Evolutionary conservation across 2,329 filamentous ascomycete genomes (phyloP).

Genomic region (Aureobasidium sp.): DNA sequence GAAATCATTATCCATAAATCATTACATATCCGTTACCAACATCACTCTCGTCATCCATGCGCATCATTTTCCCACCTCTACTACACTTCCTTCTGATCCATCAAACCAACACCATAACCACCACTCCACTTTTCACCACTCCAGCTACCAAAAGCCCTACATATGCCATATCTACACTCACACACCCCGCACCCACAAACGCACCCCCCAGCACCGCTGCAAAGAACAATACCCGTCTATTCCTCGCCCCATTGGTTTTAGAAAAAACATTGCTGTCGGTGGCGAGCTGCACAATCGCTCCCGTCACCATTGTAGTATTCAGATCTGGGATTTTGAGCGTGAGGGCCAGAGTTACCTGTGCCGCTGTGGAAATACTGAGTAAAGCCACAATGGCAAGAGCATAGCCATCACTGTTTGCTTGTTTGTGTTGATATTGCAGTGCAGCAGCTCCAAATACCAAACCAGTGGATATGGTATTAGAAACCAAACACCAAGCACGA

Average conservation of each 20-base stretch:
- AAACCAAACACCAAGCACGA: constrained; percentile 23
- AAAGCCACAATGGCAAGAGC: constrained; percentile 20
- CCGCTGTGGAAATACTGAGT: constrained; percentile 20
- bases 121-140: no score
- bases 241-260: constrained; percentile 20
- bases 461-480: constrained; percentile 21
- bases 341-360: constrained; percentile 24
- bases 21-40: no score
- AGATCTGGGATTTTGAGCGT: constrained; percentile 24
- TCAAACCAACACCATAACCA: no score
- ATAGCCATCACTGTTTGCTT: constrained; percentile 15
- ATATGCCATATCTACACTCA: constrained; percentile 17
- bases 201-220: constrained; percentile 21
- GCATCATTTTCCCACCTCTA: no score
- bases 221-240: constrained; percentile 23
- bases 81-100: no score
- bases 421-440: constrained; percentile 20
- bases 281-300: constrained; percentile 24
- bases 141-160: constrained; percentile 21
- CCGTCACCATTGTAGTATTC: constrained; percentile 28
- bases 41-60: no score
- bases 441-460: constrained; percentile 23
- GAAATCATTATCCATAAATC: no score
- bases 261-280: constrained; percentile 22
- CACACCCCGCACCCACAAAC: constrained; percentile 23